These are phyloP conservation scores for Cicer pinnatifidum DNA, from an alignment of 306 rosid species.

Conservation along the genomic window DNA sequence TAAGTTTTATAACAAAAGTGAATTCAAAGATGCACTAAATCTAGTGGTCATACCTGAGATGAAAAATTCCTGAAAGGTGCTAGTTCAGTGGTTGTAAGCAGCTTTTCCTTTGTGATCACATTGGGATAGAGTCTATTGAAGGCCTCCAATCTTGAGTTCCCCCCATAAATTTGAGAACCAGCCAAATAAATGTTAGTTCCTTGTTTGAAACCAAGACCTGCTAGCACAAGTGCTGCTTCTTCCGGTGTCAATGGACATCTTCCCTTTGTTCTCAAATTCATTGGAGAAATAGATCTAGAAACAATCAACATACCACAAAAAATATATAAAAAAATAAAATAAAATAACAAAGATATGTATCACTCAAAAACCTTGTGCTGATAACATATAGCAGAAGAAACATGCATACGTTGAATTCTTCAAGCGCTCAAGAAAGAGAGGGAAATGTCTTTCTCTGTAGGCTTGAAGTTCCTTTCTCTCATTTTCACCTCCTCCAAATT, in stretches of 20 bases:
- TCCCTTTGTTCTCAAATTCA: slow-evolving; percentile 72
- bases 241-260: slow-evolving; percentile 96
- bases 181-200: slow-evolving; percentile 84
- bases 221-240: slow-evolving; percentile 94
- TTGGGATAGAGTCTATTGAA: slow-evolving; percentile 85
- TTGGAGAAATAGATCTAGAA: slow-evolving; percentile 59
- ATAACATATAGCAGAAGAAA: slow-evolving; percentile 20
- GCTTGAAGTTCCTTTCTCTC: slow-evolving; percentile 82
- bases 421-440: slow-evolving; percentile 82
- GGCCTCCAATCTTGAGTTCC: slow-evolving; percentile 69
- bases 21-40: not conserved
- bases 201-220: slow-evolving; percentile 74
- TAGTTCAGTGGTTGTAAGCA: slow-evolving; percentile 74
- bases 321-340: too few relatives aligned
- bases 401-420: slow-evolving; percentile 68
- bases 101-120: slow-evolving; percentile 79
- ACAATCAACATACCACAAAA: slow-evolving; percentile 29
- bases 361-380: slow-evolving; percentile 16
- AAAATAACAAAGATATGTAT: not conserved
- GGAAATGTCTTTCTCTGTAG: slow-evolving; percentile 85
- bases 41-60: slow-evolving; percentile 66
- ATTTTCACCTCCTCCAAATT: slow-evolving; percentile 83
- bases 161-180: slow-evolving; percentile 85
- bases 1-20: not conserved
- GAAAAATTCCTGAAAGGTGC: slow-evolving; percentile 85